Conservation (phyloP, 768 basidiomycete species). For the Leucocoprinus birnbaumii region DNA sequence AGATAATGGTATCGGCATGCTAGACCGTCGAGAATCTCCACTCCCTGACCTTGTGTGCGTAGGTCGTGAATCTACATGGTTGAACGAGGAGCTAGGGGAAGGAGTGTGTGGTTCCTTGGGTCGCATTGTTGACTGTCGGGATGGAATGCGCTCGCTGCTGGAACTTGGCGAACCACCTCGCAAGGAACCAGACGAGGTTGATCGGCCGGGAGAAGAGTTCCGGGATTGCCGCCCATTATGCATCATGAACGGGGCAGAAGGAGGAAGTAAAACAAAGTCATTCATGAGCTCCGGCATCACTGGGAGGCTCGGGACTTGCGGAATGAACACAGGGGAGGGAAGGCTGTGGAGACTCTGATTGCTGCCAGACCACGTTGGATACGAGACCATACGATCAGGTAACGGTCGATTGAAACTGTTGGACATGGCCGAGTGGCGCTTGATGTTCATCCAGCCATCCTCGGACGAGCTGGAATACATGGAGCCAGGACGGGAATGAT, state of each 20-base stretch:
- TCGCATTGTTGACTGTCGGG: constrained; percentile 14
- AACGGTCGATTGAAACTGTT: constrained; percentile 19
- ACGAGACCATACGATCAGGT: constrained; percentile 27
- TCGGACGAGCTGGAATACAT: constrained; percentile 59
- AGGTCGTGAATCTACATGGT: constrained; percentile 11
- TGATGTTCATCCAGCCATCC: constrained; percentile 42
- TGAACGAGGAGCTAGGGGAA: constrained; percentile 13
- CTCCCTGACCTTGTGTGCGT: constrained; percentile 20
- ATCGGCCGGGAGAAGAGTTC: constrained; percentile 29
- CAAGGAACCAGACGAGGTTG: constrained; percentile 34
- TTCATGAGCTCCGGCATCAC: constrained; percentile 43
- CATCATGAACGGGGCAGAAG: constrained; percentile 75
- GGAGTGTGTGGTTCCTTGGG: constrained; percentile 18
- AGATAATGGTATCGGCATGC: constrained; percentile 15
- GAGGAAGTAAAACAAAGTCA: constrained; percentile 71
- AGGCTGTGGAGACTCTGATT: constrained; percentile 32
- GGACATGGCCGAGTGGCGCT: constrained; percentile 35
- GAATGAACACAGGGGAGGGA: constrained; percentile 20
- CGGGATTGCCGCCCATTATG: constrained; percentile 44
- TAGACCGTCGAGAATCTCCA: constrained; percentile 24
- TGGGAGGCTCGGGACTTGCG: constrained; percentile 33
- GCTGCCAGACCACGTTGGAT: constrained; percentile 37
- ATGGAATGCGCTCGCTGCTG: constrained; percentile 26
- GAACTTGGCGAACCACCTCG: constrained; percentile 31
- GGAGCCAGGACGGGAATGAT: constrained; percentile 51